phyloP scores from a whole-genome alignment of 352 stramenopile genomes.

The Phytopythium montanum region DNA sequence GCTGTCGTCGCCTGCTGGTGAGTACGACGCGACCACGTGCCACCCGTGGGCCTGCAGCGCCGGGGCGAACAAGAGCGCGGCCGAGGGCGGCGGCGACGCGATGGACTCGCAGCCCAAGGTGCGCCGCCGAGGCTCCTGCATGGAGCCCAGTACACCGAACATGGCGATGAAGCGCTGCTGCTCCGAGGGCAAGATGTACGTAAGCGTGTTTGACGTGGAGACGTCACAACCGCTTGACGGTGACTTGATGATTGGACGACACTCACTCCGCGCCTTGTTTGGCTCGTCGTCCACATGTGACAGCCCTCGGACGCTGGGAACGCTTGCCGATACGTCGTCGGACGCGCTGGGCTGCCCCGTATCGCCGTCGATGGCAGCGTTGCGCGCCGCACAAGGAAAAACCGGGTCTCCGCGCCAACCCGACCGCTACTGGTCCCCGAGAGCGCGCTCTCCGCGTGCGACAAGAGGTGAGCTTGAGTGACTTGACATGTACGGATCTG shows the following conservation, averaged over 20 bases:
- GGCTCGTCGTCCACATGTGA: constrained; percentile 11
- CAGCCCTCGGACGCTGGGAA: constrained; percentile 10
- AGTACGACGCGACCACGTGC: constrained; percentile 13
- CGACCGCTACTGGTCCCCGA: constrained; percentile 4
- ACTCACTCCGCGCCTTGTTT: not conserved
- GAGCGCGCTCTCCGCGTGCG: not conserved
- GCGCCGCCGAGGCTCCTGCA: constrained; percentile 37
- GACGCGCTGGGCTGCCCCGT: not conserved
- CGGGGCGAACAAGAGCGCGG: constrained; percentile 4
- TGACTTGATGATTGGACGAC: constrained; percentile 12
- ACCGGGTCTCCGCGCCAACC: constrained; percentile 3
- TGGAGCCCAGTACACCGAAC: constrained; percentile 15
- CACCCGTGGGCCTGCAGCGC: constrained; percentile 22
- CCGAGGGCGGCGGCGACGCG: constrained; percentile 11
- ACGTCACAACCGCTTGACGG: constrained; percentile 9
- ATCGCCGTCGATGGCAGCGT: constrained; percentile 5
- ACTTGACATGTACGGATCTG: not conserved
- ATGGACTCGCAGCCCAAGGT: constrained; percentile 50
- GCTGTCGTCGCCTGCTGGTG: constrained; percentile 12
- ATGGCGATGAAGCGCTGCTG: constrained; percentile 49
- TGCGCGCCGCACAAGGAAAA: constrained; percentile 4
- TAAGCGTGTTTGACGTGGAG: not conserved
- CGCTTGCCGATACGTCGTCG: not conserved
- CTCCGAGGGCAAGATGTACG: constrained; percentile 77
- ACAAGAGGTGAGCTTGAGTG: not conserved